Evolutionary conservation across 2,329 filamentous ascomycete species (phyloP), one percentile per base, ranked within the genome.

Genomic region (Pyricularia grisea): DNA sequence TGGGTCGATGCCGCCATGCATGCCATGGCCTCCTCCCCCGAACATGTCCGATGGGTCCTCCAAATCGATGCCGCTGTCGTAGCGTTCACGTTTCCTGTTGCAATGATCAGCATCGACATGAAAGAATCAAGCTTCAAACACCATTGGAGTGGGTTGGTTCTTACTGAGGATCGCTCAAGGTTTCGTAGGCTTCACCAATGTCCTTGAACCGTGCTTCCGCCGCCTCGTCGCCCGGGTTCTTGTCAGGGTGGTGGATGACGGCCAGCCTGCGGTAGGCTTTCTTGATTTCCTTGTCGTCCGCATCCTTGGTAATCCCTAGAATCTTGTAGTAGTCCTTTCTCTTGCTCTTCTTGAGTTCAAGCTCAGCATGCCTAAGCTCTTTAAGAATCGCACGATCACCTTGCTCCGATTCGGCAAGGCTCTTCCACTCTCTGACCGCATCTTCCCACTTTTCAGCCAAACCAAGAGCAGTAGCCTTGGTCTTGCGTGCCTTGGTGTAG

Each of bases 271-370:
- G 89, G 83, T 99, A 99, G 1, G 94, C 95, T 82, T 94, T 94
- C 86, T 98, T 99, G 83, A 99, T 95, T 68, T 95, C 88, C 69
- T 84, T 84, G 27, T 97, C 93, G 60, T 87, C 87, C 55, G 93
- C 93, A 71, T 94, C 91, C 84, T 97, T 98, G 70, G 91, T 84
- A 10, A 99, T 82, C 6, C 90, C 92, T 68, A 99, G 88, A 73
- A 98, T 97, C 87, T 97, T 97, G 84, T 99, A 99, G 82, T 97
- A 98, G 77, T 99, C 95, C 81, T 99, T 99, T 71, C 95, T 87
- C 81, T 94, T 91, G 78, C 91, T 92, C 89, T 98, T 98, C 89
- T 99, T 99, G 72, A 98, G 83, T 81, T 99, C 95, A 30, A 97
- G 83, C 81, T 99, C 94, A 1, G 94, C 95, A 75, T 90, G 92